Percentiles rank a stretch among this genome's conserved stretches.
Evolutionary conservation across 257 asterid species (phyloP).

Genomic region (Salvia miltiorrhiza): DNA sequence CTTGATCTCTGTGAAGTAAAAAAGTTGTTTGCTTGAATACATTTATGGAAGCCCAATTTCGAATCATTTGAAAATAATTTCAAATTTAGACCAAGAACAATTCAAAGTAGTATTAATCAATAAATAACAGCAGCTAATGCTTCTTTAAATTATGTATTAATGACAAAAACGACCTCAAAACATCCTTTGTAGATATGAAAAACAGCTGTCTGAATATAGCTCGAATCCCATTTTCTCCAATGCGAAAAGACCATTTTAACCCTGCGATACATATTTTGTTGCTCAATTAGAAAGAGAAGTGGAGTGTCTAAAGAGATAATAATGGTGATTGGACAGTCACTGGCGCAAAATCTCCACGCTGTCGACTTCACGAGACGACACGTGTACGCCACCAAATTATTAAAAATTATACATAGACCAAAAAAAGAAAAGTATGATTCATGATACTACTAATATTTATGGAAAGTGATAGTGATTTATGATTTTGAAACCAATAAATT

Average conservation of each 20-base stretch:
- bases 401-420: background rate
- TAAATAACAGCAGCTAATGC: too few relatives aligned
- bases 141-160: background rate
- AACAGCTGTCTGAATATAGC: slow-evolving; percentile 23
- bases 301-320: background rate
- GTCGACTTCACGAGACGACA: slow-evolving; percentile 12
- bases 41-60: background rate
- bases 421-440: slow-evolving; percentile 12
- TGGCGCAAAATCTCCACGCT: slow-evolving; percentile 17
- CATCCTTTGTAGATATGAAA: background rate
- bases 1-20: background rate
- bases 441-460: background rate
- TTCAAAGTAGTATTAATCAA: background rate
- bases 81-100: background rate
- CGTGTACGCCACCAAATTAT: slow-evolving; percentile 8
- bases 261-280: background rate
- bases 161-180: background rate
- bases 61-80: background rate
- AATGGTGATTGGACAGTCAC: slow-evolving; percentile 12
- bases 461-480: background rate
- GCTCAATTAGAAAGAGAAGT: background rate
- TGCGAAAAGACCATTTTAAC: slow-evolving; percentile 20
- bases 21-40: background rate
- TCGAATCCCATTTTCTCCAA: background rate
- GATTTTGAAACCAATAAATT: background rate